Conservation (phyloP, 345 rosid species). For the Xanthoceras sorbifolium region DNA sequence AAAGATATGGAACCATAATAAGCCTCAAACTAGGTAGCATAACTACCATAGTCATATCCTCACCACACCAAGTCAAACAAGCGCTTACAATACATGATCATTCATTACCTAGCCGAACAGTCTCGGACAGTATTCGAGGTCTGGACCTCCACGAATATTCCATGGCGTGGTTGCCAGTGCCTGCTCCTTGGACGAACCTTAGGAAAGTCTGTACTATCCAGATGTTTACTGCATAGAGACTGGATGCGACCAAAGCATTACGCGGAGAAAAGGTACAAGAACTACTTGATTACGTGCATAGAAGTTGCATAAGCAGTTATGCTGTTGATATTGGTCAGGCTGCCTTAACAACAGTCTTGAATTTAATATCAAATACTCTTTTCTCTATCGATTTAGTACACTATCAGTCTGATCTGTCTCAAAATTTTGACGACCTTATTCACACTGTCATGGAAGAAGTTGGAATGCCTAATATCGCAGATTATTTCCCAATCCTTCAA, state of each 20-base stretch:
- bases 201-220: conserved; percentile 24
- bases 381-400: no score
- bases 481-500: conserved; percentile 2
- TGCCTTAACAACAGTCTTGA: no score
- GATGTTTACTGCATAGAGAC: conserved; percentile 22
- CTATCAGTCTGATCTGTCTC: no score
- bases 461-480: conserved; percentile 18
- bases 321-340: no score
- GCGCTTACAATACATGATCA: conserved; percentile 33
- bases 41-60: no score
- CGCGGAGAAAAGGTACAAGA: no score
- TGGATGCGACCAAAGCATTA: not conserved
- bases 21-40: not conserved
- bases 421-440: no score
- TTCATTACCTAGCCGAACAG: conserved; percentile 23
- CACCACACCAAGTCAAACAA: no score
- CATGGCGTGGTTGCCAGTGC: conserved; percentile 15
- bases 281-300: no score
- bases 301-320: no score
- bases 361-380: no score
- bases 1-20: conserved; percentile 46
- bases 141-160: conserved; percentile 26
- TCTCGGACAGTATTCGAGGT: conserved; percentile 21
- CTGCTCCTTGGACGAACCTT: conserved; percentile 41
- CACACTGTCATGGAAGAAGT: not conserved